phyloP scores from a whole-genome alignment of 2,329 filamentous ascomycete genomes.

The Ascochyta lentis region DNA sequence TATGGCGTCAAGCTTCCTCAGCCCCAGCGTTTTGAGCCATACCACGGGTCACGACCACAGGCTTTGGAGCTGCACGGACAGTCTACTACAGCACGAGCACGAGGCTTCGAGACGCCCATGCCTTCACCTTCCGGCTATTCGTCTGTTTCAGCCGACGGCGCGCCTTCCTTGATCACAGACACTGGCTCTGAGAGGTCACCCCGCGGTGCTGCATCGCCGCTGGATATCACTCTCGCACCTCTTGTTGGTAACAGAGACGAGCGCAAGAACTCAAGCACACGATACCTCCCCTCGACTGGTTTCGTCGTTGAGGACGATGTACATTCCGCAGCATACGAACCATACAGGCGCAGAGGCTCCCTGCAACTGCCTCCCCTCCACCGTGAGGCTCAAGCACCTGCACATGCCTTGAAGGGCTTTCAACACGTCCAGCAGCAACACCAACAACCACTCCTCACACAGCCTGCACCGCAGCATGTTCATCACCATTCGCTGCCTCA shows the following conservation, averaged over 20 bases:
- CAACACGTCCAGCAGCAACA: slow-evolving; percentile 30
- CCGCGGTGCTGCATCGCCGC: slow-evolving; percentile 53
- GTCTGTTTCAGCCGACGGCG: slow-evolving; percentile 67
- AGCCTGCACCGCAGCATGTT: slow-evolving; percentile 38
- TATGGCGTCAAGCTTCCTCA: slow-evolving; percentile 43
- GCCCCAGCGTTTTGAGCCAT: slow-evolving; percentile 41
- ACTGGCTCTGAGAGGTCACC: slow-evolving; percentile 57
- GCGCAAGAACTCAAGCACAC: slow-evolving; percentile 47
- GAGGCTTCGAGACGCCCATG: slow-evolving; percentile 62
- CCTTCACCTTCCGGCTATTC: slow-evolving; percentile 69
- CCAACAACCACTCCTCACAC: slow-evolving; percentile 39
- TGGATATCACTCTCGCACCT: slow-evolving; percentile 52
- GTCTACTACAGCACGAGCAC: slow-evolving; percentile 32
- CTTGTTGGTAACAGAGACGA: slow-evolving; percentile 46
- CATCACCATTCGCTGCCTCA: slow-evolving; percentile 44
- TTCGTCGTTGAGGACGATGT: slow-evolving; percentile 49
- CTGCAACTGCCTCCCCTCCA: slow-evolving; percentile 45
- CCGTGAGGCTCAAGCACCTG: slow-evolving; percentile 28
- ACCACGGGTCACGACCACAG: slow-evolving; percentile 41
- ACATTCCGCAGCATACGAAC: slow-evolving; percentile 31
- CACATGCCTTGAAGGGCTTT: slow-evolving; percentile 32
- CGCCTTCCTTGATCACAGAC: slow-evolving; percentile 76
- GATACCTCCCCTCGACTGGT: slow-evolving; percentile 47
- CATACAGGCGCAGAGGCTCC: slow-evolving; percentile 39
- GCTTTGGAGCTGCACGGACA: slow-evolving; percentile 40